Evolutionary conservation across 2,329 filamentous ascomycete species (phyloP), one percentile per base, ranked within the genome.

Genomic region (Zymoseptoria crescenta): DNA sequence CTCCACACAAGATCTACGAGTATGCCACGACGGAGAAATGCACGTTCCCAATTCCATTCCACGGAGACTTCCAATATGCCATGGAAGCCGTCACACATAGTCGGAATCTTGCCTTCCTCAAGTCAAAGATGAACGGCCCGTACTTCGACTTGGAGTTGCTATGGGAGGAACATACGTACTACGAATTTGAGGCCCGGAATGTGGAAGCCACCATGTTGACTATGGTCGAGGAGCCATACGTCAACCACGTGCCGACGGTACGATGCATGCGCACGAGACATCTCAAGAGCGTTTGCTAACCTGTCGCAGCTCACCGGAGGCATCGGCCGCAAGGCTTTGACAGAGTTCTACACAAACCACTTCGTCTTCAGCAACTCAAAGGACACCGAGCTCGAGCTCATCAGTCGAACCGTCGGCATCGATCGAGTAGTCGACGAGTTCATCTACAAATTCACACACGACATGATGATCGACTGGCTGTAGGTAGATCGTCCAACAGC

Each of bases 221-320:
- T 0, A 91, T 92, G 88, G 87, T 91, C 1, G 79, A 85, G 53
- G 84, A 90, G 70, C 88, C 88, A 1, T 91, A 91, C 67, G 88
- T 92, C 1, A 91, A 91, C 68, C 87, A 91, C 68, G 78, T 91
- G 1, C 86, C 87, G 0, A 90, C 87, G 0, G 66, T 69, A 45
- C 63, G 65, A 48, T 20, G n/a, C 8, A 7, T 16, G n/a, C 24
- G 20, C 45, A 6, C 16, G 21, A 2, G 16, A 16, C 10, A 5
- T 29, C 8, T 16, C 6, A 7, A 30, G 28, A 16, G 27, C n/a
- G 27, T n/a, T 3, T 45, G 16, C 24, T 52, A 21, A 54, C 16
- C 13, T 8, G 21, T 6, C 24, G 21, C 52, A 67, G 65, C 79
- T 85, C 67, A 76, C 80, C 0, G 88, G 88, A 1, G 89, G 88